Evolutionary conservation across 495 filamentous ascomycete species (phyloP), one percentile per base, ranked within the genome.

Genomic region (Parachaetomium inaequale): DNA sequence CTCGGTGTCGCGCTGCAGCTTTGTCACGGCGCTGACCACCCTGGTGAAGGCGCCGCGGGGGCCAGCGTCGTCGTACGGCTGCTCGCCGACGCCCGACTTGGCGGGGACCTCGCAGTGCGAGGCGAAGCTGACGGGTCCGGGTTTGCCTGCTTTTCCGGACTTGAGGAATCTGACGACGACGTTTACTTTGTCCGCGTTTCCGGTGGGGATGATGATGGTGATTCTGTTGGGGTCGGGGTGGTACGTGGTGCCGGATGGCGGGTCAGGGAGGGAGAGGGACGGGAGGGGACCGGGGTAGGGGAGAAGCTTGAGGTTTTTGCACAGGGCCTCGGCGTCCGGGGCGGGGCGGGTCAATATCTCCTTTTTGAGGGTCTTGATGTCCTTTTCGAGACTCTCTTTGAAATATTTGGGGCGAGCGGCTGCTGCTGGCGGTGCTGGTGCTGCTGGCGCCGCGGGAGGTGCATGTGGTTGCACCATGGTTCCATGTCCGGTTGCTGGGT

Each of bases 41-140:
- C 68, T 42, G 53, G 64, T 68, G 40, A 25, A 14, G 0, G 66
- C 66, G 1, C 68, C 68, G 6, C 32, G 15, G 11, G 49, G 23
- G 0, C 66, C 68, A 1, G 61, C 55, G 3, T 14, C 10, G 53
- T 68, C 45, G 31, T 68, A 68, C 8, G 68, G 63, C 46, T 70
- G 68, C 55, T 70, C 66, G 52, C 68, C 68, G 38, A 63, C 66
- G 6, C 47, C 50, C 14, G 68, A 68, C 3, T 32, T 11, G 21
- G 55, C 68, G 4, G 52, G 25, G 47, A 65, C 11, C 17, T 31
- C 5, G 8, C 11, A 15, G 49, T 31, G 49, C 7, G 53, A 51
- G 15, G 51, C 25, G 4, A 12, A 11, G 36, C 34, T 6, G 54
- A 26, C 5, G 34, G 42, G 42, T 56, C 14, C 25, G 14, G 0